These are phyloP conservation scores for Linnemannia exigua DNA, from an alignment of 192 early-diverging fungal genomes.

Conservation along the genomic window DNA sequence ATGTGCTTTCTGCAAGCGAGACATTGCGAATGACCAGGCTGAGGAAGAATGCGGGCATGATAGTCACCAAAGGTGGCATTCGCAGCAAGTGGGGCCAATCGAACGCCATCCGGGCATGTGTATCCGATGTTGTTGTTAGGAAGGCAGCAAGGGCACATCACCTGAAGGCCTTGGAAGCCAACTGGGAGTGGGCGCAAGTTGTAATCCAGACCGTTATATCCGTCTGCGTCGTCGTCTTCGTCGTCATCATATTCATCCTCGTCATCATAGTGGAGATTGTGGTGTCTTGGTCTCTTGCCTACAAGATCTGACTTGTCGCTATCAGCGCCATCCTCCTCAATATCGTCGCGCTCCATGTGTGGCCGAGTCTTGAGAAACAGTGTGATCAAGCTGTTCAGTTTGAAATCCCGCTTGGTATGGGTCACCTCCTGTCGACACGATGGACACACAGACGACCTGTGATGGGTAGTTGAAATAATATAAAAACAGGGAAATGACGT, in stretches of 20 bases:
- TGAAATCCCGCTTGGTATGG: conserved; percentile 44
- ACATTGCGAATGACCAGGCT: conserved; percentile 48
- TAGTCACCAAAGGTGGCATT: conserved; percentile 17
- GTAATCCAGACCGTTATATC: not conserved
- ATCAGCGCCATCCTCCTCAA: conserved; percentile 23
- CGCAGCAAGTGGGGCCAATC: conserved; percentile 17
- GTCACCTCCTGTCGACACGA: conserved; percentile 32
- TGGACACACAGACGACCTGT: conserved; percentile 28
- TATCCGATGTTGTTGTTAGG: conserved; percentile 41
- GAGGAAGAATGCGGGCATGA: not conserved
- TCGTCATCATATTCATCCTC: conserved; percentile 32
- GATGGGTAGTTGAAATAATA: not conserved
- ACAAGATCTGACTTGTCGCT: conserved; percentile 45
- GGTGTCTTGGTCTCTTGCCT: not conserved
- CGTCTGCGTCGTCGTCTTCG: conserved; percentile 21
- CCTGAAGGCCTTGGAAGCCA: not conserved
- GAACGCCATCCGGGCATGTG: conserved; percentile 23
- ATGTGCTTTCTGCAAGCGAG: conserved; percentile 17
- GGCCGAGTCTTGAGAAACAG: conserved; percentile 40
- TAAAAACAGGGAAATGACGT: not conserved
- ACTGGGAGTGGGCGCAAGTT: not conserved
- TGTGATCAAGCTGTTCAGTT: conserved; percentile 42
- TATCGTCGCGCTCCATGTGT: conserved; percentile 36
- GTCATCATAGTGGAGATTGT: not conserved
- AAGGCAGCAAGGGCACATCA: conserved; percentile 45